Evolutionary conservation across 2,329 filamentous ascomycete genomes (phyloP).

Genomic region (Orbilia brochopaga): DNA sequence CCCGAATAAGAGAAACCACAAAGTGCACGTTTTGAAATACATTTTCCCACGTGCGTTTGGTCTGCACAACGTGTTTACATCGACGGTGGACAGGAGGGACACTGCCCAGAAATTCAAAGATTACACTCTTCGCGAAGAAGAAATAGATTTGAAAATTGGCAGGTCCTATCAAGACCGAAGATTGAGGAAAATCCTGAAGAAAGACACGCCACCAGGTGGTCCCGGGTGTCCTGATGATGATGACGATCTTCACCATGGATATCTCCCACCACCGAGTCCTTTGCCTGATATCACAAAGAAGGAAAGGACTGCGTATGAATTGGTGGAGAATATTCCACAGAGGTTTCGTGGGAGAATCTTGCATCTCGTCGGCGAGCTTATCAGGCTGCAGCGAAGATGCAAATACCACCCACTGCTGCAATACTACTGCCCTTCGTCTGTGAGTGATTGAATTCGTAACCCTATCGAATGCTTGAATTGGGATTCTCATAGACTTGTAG

Average conservation of each 20-base stretch:
- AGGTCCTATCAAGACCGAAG: slow-evolving; percentile 48
- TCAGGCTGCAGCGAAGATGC: slow-evolving; percentile 74
- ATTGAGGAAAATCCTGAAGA: slow-evolving; percentile 31
- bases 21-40: slow-evolving; percentile 81
- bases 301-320: slow-evolving; percentile 32
- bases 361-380: slow-evolving; percentile 70
- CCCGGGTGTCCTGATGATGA: slow-evolving; percentile 31
- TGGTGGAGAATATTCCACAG: slow-evolving; percentile 55
- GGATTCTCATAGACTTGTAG: slow-evolving; percentile 50
- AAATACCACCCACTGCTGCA: slow-evolving; percentile 78
- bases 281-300: slow-evolving; percentile 31
- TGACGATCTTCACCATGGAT: slow-evolving; percentile 31
- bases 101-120: slow-evolving; percentile 79
- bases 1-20: slow-evolving; percentile 61
- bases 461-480: slow-evolving; percentile 49
- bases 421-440: slow-evolving; percentile 74
- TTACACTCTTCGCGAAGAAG: slow-evolving; percentile 82
- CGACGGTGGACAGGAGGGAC: slow-evolving; percentile 67
- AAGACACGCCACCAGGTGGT: background rate
- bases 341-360: slow-evolving; percentile 67
- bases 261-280: slow-evolving; percentile 11
- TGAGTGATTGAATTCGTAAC: slow-evolving; percentile 55
- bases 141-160: slow-evolving; percentile 65
- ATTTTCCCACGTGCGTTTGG: slow-evolving; percentile 91
- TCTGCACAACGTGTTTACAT: slow-evolving; percentile 90